Conservation (phyloP, 768 basidiomycete genomes). For the Postia placenta region DNA sequence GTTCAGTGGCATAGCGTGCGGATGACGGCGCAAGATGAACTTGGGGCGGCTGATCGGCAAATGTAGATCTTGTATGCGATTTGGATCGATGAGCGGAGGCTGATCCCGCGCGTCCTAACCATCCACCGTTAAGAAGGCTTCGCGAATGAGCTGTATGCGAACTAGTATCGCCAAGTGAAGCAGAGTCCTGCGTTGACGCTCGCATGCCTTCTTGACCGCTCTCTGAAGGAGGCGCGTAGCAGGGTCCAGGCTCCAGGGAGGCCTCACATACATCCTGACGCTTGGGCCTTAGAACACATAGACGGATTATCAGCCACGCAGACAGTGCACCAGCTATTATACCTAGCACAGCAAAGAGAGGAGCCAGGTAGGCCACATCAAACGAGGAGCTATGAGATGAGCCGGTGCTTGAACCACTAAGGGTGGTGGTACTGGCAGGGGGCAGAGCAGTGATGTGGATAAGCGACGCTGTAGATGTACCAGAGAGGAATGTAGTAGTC, state of each 20-base stretch:
- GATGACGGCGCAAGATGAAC: background rate
- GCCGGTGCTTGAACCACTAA: background rate
- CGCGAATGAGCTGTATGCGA: background rate
- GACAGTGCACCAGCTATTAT: slow-evolving; percentile 17
- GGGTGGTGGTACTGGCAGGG: slow-evolving; percentile 14
- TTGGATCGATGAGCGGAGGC: slow-evolving; percentile 1
- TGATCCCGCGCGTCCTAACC: slow-evolving; percentile 13
- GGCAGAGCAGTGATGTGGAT: slow-evolving; percentile 22
- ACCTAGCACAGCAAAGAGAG: slow-evolving; percentile 23
- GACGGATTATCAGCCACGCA: slow-evolving; percentile 18
- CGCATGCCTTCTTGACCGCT: background rate
- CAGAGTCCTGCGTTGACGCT: background rate
- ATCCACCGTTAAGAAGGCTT: slow-evolving; percentile 6
- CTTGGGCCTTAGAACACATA: background rate
- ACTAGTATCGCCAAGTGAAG: background rate
- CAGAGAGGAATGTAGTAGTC: background rate
- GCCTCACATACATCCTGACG: slow-evolving; percentile 2
- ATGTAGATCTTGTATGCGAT: background rate
- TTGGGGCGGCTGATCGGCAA: background rate
- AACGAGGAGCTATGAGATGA: slow-evolving; percentile 8
- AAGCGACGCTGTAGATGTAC: slow-evolving; percentile 7
- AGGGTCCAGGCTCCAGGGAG: slow-evolving; percentile 22
- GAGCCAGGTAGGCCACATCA: slow-evolving; percentile 23
- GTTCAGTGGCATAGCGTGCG: background rate
- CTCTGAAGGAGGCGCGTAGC: slow-evolving; percentile 16